A percentile compares a stretch with the other conserved stretches of the same genome.
Evolutionary conservation across 768 basidiomycete species (phyloP).

Genomic region (Auricularia cornea): DNA sequence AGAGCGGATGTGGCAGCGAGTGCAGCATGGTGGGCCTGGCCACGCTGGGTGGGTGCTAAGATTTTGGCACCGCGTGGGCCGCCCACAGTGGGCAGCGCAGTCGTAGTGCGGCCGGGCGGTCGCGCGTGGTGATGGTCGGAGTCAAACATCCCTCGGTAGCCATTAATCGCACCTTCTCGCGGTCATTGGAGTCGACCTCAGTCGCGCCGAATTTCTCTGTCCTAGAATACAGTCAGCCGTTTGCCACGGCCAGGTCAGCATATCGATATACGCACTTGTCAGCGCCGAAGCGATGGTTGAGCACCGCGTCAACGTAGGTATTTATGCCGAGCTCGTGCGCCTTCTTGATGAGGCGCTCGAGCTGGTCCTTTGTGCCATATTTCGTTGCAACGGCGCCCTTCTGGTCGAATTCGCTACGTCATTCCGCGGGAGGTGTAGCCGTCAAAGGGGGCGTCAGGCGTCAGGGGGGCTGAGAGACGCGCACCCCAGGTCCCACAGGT

Average conservation of each 20-base stretch:
- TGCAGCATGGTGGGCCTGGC: too few relatives aligned
- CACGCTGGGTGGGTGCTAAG: too few relatives aligned
- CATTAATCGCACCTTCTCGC: conserved; percentile 20
- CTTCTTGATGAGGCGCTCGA: conserved; percentile 23
- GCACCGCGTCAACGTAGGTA: conserved; percentile 27
- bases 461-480: neutral
- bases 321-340: conserved; percentile 28
- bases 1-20: too few relatives aligned
- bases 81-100: too few relatives aligned
- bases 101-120: too few relatives aligned
- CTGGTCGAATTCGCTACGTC: conserved; percentile 13
- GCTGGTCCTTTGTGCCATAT: conserved; percentile 33
- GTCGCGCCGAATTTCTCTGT: conserved; percentile 26
- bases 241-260: neutral
- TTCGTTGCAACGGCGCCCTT: conserved; percentile 18
- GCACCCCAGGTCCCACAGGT: conserved; percentile 12
- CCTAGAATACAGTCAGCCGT: neutral
- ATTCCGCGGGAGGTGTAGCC: neutral
- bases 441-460: neutral
- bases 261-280: conserved; percentile 16
- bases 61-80: too few relatives aligned
- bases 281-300: conserved; percentile 29
- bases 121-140: too few relatives aligned
- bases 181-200: conserved; percentile 25
- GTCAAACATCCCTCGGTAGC: too few relatives aligned